Evolutionary conservation across 306 rosid species (phyloP), one percentile per base, ranked within the genome.

Genomic region (Acacia confusa): DNA sequence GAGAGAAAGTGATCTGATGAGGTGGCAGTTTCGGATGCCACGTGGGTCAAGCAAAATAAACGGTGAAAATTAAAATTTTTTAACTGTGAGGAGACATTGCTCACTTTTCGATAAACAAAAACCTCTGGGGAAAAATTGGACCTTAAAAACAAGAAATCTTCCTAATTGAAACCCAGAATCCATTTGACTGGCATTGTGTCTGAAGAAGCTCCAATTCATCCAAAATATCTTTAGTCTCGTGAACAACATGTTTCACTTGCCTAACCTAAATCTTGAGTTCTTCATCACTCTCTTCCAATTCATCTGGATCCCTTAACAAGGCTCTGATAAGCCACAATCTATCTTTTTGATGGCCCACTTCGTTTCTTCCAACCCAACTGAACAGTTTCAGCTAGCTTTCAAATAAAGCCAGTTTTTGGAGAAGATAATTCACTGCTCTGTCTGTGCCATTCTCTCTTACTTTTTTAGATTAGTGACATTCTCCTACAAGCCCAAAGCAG

Each of bases 241-340:
- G 76, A 69, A 80, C 86, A 52, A 83, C 81, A 4, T 79, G 89
- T 83, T 88, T 89, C 19, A 87, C 81, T 60, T 87, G 92, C 84
- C 74, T 85, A 43, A 79, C 78, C 87, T 89, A 87, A 44, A 82
- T 80, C 73, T n/a, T n/a, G 82, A 87, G 81, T 83, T 85, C 89
- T 20, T 83, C 90, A 47, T 85, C 83, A 6, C 50, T 72, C 0
- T 85, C 85, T 79, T 87, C 82, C 24, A 68, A 38, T 25, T 84
- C 88, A 81, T 87, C 90, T 27, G 90, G 90, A 69, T 19, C 80
- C 75, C 78, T 77, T 55, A 89, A 65, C 82, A 69, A 85, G 73
- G 88, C 85, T 70, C 43, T 82, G 38, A 82, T 81, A 3, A 48
- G 79, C 74, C 87, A 89, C 48, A 89, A 55, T 57, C 69, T 77